These are phyloP conservation scores for Pyracantha coccinea DNA, from an alignment of 331 rosid species.

Conservation along the genomic window DNA sequence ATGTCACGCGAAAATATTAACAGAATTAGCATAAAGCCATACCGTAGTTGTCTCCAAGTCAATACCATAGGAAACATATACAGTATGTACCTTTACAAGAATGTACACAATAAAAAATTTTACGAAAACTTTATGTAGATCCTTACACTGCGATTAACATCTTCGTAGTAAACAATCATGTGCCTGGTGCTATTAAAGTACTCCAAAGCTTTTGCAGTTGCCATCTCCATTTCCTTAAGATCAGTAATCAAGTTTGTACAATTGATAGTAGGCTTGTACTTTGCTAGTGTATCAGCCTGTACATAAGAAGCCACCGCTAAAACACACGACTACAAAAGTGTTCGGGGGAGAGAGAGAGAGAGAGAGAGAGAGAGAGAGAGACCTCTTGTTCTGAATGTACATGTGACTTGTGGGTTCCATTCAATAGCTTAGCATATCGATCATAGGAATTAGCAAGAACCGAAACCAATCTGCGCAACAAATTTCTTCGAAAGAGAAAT, in stretches of 20 bases:
- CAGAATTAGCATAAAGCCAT: not conserved
- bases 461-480: constrained; percentile 72
- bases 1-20: not conserved
- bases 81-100: not conserved
- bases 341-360: not conserved
- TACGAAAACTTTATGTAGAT: not conserved
- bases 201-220: constrained; percentile 48
- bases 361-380: constrained; percentile 7
- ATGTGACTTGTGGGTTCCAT: constrained; percentile 92
- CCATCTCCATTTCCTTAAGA: constrained; percentile 60
- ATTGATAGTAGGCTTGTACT: constrained; percentile 71
- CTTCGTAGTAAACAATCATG: constrained; percentile 74
- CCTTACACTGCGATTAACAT: constrained; percentile 72
- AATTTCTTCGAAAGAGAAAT: constrained; percentile 77
- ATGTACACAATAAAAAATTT: not conserved
- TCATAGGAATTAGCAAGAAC: constrained; percentile 89
- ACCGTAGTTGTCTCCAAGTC: not conserved
- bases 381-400: constrained; percentile 91
- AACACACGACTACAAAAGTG: constrained; percentile 8
- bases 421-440: constrained; percentile 80
- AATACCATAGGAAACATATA: not conserved
- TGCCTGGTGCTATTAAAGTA: constrained; percentile 73
- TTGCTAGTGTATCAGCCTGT: constrained; percentile 75
- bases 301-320: constrained; percentile 6
- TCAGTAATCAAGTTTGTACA: constrained; percentile 45